Base-by-base conservation (phyloP, 2,329 filamentous ascomycete genomes). In the Cordyceps farinosa region DNA sequence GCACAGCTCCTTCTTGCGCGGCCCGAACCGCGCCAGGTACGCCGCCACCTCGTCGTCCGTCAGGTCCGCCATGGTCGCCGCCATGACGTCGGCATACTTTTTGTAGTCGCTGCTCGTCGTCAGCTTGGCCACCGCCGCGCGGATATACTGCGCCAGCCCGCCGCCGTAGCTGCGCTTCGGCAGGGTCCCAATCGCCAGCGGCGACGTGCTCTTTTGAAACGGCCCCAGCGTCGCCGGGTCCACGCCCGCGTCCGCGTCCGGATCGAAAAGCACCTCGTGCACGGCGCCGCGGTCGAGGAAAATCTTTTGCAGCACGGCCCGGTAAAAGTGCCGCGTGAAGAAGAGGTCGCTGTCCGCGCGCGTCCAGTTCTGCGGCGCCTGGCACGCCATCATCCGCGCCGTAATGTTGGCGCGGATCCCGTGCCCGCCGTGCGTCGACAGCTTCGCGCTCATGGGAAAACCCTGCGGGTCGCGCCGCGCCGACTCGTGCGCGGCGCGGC, bases 301-400 rank as follows among this genome's bases (percentile, higher is more conserved):
- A n/a, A 99, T 89, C 64, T 90, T 90, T 75, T 99, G 95, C 29
- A 98, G 80, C 0, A 98, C 81, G 0, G 95, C 91, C 51, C 95
- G 90, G 79, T 90, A 99, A 76, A 95, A 97, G 75, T 99, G 95
- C 0, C 94, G 85, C 0, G 88, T 91, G 79, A 99, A 98, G 78
- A 98, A 99, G 8, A 81, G 82, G 58, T 92, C 89, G 73, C 91
- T 96, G 65, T 97, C 93, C 34, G 83, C 79, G 30, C 82, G 80
- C 2, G 90, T 90, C 95, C 95, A 99, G 78, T 99, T 99, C 65
- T 88, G 83, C 1, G 95, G 93, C 8, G 95, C 95, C 78, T 99
- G 95, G 56, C 96, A 93, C 3, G 94, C 94, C 94, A 98, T 97
- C 90, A 97, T 97, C 51, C 95, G 87, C 1, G 95, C 92, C 4